Base-by-base conservation (phyloP, 1,284 basidiomycete genomes). In the Cryptococcus sp. region DNA sequence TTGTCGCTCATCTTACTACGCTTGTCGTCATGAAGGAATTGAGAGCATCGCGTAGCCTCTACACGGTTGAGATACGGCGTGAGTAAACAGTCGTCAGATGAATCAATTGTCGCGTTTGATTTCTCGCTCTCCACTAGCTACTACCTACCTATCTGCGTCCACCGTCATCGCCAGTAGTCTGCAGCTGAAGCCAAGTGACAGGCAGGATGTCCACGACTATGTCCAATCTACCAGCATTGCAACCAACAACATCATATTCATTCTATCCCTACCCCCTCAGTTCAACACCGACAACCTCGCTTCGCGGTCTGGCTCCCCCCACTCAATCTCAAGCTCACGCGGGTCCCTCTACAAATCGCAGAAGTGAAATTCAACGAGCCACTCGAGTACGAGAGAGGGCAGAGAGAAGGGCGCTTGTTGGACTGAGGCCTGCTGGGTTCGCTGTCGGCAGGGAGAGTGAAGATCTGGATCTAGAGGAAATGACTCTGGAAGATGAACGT, bases 391-490 rank as follows among this genome's bases (percentile, higher is more conserved):
- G 41, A 48, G 41, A 50, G 5, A 54, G 67, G 13, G 66, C 64
- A 0, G 56, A 58, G 25, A 48, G 49, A 25, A 49, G 70, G 13
- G 69, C 67, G 0, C 52, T 74, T 46, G 58, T 54, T 45, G 68
- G 69, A 9, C 21, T 50, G 21, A 46, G 61, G 14, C 64, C 66
- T 2, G 61, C 64, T 0, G 70, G 72, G 3, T 46, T 55, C n/a
- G 60, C 54, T 2, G 21, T 69, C 39, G 62, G 56, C 5, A 50
- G 47, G 43, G 67, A 70, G 21, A 61, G 61, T 18, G 64, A 63
- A 7, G 66, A 70, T 34, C 57, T 74, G 28, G 60, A 59, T 25
- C 60, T 66, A 25, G 69, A 74, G 23, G 72, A 74, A 50, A 61
- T 57, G 9, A 53, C 48, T 22, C 47, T 71, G 46, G 65, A 70